Conservation (phyloP, 345 rosid genomes). For the Citrus trifoliata region DNA sequence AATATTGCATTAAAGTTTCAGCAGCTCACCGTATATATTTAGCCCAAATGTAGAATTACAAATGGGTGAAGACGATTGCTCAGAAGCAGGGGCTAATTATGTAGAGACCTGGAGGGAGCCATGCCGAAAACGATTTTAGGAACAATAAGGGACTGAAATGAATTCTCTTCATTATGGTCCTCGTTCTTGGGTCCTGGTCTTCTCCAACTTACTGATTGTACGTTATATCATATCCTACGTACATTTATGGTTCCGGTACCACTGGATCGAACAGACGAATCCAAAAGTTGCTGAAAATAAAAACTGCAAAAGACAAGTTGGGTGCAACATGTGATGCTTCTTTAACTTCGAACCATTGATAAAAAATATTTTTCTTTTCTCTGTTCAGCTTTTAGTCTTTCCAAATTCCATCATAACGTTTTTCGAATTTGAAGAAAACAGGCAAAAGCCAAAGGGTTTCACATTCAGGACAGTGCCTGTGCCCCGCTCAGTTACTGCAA, state of each 20-base stretch:
- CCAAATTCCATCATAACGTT: neutral
- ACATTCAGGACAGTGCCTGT: neutral
- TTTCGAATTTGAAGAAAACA: neutral
- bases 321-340: neutral
- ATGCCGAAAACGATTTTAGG: too few species aligned
- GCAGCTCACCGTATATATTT: neutral
- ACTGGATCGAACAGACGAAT: neutral
- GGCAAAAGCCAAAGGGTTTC: neutral
- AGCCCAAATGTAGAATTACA: neutral
- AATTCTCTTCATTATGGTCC: too few species aligned
- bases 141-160: too few species aligned
- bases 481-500: neutral
- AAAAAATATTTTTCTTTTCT: neutral
- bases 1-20: neutral
- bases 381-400: neutral
- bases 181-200: too few species aligned
- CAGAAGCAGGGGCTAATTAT: too few species aligned
- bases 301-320: neutral
- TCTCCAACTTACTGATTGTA: too few species aligned
- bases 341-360: neutral
- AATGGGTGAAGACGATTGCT: neutral
- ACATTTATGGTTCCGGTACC: too few species aligned
- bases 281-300: neutral
- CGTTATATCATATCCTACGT: too few species aligned
- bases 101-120: too few species aligned